A percentile compares a stretch with the other conserved stretches of the same genome.
phyloP scores from a whole-genome alignment of 441 rosid genomes.

The Populus hybrid region DNA sequence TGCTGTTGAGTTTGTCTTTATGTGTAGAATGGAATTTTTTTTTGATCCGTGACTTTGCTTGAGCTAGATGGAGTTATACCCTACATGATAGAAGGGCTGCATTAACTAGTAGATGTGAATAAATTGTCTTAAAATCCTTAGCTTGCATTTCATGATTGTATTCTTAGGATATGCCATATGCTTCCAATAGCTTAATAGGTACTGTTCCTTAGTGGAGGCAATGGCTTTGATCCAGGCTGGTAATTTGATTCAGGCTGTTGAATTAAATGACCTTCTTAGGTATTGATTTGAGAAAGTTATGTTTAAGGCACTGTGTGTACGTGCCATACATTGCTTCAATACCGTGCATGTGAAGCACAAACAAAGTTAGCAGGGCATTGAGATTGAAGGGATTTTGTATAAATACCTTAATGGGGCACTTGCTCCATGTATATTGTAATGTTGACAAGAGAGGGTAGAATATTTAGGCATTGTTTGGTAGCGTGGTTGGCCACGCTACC shows the following conservation, averaged over 20 bases:
- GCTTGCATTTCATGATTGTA: background rate
- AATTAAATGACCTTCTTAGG: background rate
- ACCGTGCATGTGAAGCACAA: background rate
- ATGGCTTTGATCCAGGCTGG: background rate
- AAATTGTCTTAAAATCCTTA: background rate
- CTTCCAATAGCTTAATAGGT: background rate
- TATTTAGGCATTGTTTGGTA: background rate
- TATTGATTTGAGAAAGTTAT: background rate
- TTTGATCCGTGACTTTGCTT: slow-evolving; percentile 12
- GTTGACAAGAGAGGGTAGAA: background rate
- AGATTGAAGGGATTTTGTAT: background rate
- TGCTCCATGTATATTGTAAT: background rate
- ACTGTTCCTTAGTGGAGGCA: background rate
- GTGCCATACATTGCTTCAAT: background rate
- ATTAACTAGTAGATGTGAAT: background rate
- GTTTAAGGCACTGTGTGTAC: background rate
- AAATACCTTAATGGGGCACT: background rate
- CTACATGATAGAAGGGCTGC: background rate
- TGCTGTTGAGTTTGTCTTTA: background rate
- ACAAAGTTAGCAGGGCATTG: background rate
- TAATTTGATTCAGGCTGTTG: background rate
- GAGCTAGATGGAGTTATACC: slow-evolving; percentile 4
- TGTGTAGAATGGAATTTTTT: background rate
- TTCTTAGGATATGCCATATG: background rate
- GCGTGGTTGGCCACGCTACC: too few relatives aligned